These are phyloP conservation scores for Arachnomyces sp. DNA, from an alignment of 2,329 filamentous ascomycete genomes.

Conservation along the genomic window DNA sequence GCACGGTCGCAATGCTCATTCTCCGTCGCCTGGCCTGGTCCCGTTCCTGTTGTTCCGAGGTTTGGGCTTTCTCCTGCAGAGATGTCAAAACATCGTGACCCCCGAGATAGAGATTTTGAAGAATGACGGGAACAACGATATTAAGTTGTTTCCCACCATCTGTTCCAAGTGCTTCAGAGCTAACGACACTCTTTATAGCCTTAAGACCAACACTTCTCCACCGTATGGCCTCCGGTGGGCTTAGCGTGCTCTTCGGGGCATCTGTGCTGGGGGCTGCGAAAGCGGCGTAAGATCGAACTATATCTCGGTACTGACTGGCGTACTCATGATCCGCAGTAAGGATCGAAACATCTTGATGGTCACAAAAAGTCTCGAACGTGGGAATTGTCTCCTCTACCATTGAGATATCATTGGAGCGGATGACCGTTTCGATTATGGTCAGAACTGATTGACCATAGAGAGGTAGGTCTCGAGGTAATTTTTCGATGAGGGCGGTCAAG, in stretches of 20 bases:
- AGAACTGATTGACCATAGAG: conserved; percentile 81
- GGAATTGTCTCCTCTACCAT: conserved; percentile 86
- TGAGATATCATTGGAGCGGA: conserved; percentile 78
- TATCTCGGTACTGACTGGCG: conserved; percentile 69
- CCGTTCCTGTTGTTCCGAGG: conserved; percentile 59
- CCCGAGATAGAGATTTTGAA: conserved; percentile 72
- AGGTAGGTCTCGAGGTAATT: conserved; percentile 79
- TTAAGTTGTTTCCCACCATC: conserved; percentile 68
- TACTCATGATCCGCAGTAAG: conserved; percentile 81
- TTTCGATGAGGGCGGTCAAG: conserved; percentile 82
- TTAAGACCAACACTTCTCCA: conserved; percentile 67
- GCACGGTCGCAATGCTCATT: conserved; percentile 70
- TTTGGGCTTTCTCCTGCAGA: conserved; percentile 58
- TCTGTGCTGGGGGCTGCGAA: conserved; percentile 51
- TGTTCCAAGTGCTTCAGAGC: conserved; percentile 68
- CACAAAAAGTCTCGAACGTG: conserved; percentile 81
- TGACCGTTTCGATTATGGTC: conserved; percentile 71
- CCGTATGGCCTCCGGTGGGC: conserved; percentile 66
- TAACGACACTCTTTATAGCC: conserved; percentile 72
- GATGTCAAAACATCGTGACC: conserved; percentile 56
- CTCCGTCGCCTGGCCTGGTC: conserved; percentile 58
- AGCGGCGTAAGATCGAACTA: conserved; percentile 69
- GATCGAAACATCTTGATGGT: conserved; percentile 75
- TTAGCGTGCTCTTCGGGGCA: conserved; percentile 44
- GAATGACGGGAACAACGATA: conserved; percentile 71